Percentiles rank a stretch among this genome's conserved stretches.
These are phyloP conservation scores for Aspergillus sclerotioniger DNA, from an alignment of 495 filamentous ascomycete genomes.

Conservation along the genomic window DNA sequence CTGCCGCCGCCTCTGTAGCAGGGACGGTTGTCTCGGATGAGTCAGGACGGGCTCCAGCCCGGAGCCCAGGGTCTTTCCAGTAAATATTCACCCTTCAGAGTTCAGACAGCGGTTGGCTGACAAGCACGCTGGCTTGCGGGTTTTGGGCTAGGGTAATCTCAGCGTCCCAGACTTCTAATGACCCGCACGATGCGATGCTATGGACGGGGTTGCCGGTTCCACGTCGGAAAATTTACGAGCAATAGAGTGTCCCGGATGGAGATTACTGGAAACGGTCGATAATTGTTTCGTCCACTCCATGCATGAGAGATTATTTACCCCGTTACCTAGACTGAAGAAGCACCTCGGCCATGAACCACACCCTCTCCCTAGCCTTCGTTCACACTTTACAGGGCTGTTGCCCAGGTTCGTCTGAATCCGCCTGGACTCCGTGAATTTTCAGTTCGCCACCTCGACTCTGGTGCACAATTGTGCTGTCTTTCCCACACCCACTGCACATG, in stretches of 20 bases:
- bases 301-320: not conserved
- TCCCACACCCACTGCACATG: not conserved
- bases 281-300: constrained; percentile 1
- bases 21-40: constrained; percentile 14
- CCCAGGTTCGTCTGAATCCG: constrained; percentile 7
- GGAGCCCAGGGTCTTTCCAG: constrained; percentile 19
- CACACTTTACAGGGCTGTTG: constrained; percentile 17
- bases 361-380: constrained; percentile 9
- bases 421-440: constrained; percentile 1
- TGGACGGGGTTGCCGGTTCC: constrained; percentile 17
- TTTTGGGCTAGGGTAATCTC: constrained; percentile 15
- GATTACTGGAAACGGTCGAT: constrained; percentile 1
- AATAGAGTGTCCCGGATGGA: constrained; percentile 4
- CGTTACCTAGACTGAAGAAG: not conserved
- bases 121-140: constrained; percentile 17
- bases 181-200: constrained; percentile 23
- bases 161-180: constrained; percentile 21
- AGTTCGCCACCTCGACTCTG: constrained; percentile 19
- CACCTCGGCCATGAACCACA: constrained; percentile 13
- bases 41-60: constrained; percentile 17
- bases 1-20: constrained; percentile 13
- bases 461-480: constrained; percentile 9
- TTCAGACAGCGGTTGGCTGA: constrained; percentile 22
- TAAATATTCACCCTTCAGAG: constrained; percentile 16
- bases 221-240: constrained; percentile 24